Evolutionary conservation across 345 rosid genomes (phyloP), one percentile per base, ranked within the genome.

Genomic region (Noccaea bulbosa): DNA sequence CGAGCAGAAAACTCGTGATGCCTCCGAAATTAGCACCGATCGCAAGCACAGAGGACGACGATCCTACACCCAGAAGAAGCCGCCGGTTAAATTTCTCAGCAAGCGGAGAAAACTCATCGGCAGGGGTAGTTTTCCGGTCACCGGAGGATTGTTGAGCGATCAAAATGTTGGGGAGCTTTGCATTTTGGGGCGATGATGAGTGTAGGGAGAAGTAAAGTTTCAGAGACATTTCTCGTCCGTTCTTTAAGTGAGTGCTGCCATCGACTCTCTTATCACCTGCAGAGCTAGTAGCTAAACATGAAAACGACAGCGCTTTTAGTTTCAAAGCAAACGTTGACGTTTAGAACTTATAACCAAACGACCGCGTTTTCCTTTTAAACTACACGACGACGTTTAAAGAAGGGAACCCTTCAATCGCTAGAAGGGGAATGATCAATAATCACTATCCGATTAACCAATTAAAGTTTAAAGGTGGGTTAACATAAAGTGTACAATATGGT

Each of bases 21-120:
- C 95, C 93, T 48, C 81, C 85, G 57, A 91, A 94, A 71, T 94
- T 85, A 8, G 99, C 96, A 8, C 99, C 99, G 3, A 85, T 63
- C 2, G 93, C 97, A 20, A 84, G 90, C 0, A 89, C 62, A 38
- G 95, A 79, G 72, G 97, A 92, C 15, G n/a, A n/a, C n/a, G 97
- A 84, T 20, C 90, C 90, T 27, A 81, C 32, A 34, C 95, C 92
- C 1, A 82, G 70, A 4, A 88, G 86, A 9, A 91, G 72, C 71
- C 96, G 82, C 61, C 99, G 80, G 57, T 73, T 70, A 51, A 87
- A 94, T 2, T 79, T 84, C 7, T 85, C 84, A 0, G 87, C 96
- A 4, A 89, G 71, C 2, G 89, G 93, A 2, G 81, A 75, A 37
- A 89, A 91, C 49, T 89, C 92, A 22, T 83, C 85, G 0, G 88